phyloP scores from a whole-genome alignment of 139 green algal species.

The Chlamydomonas sp. region DNA sequence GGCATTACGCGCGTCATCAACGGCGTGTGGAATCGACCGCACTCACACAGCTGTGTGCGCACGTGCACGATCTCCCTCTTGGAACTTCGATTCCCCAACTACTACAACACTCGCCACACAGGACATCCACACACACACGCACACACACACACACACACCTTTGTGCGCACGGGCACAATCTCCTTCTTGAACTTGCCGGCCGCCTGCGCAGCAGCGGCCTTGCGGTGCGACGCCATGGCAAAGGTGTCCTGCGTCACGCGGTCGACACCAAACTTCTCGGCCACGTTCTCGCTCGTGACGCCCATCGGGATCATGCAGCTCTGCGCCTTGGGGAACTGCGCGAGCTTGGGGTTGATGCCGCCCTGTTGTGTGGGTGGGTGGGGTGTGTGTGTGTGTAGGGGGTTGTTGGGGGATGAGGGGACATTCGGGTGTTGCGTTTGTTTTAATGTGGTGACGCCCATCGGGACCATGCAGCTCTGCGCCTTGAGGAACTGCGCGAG shows the following conservation, averaged over 20 bases:
- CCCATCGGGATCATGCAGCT: constrained; percentile 97
- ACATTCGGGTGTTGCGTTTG: too few species aligned
- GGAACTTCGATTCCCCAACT: neutral
- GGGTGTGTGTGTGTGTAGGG: too few species aligned
- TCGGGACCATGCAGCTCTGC: constrained; percentile 89
- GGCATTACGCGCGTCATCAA: too few species aligned
- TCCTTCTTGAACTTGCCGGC: constrained; percentile 85
- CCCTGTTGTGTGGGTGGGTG: too few species aligned
- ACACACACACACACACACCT: constrained; percentile 31
- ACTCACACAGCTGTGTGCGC: neutral
- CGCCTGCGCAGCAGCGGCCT: constrained; percentile 70
- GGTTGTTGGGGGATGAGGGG: too few species aligned
- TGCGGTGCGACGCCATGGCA: constrained; percentile 66
- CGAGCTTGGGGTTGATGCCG: constrained; percentile 1
- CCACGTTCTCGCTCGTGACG: constrained; percentile 97
- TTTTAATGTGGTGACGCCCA: constrained; percentile 99
- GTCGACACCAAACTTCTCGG: constrained; percentile 73
- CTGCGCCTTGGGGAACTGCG: constrained; percentile 44
- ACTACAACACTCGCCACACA: neutral
- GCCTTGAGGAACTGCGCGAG: constrained; percentile 37
- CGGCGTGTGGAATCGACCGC: too few species aligned
- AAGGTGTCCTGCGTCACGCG: constrained; percentile 63
- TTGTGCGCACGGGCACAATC: constrained; percentile 93
- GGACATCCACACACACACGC: neutral
- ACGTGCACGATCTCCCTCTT: neutral